A percentile compares a stretch with the other conserved stretches of the same genome.
Conservation (phyloP, 2,329 filamentous ascomycete species). For the Teratosphaeriaceae sp. region DNA sequence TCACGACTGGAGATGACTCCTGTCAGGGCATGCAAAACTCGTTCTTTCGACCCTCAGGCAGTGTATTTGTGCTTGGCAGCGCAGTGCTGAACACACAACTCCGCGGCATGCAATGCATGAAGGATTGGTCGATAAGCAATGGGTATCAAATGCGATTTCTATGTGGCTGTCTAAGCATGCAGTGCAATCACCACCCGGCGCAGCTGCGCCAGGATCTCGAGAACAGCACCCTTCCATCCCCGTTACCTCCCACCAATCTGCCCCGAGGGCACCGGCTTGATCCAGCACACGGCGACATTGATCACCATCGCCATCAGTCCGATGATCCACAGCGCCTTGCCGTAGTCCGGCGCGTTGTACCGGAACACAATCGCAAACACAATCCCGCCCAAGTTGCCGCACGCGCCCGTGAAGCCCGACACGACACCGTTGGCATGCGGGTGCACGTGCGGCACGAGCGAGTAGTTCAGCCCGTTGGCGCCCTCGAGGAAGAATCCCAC, state of each 20-base stretch:
- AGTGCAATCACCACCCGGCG: too few species aligned
- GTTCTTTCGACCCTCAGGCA: too few species aligned
- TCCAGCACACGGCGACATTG: slow-evolving; percentile 60
- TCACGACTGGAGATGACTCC: too few species aligned
- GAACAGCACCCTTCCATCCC: too few species aligned
- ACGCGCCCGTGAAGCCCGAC: slow-evolving; percentile 69
- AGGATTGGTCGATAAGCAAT: too few species aligned
- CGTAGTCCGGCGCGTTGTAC: slow-evolving; percentile 63
- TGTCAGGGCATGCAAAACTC: too few species aligned
- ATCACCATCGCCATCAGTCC: slow-evolving; percentile 66
- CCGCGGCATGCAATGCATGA: too few species aligned
- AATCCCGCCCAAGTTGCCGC: slow-evolving; percentile 79
- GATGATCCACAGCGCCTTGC: slow-evolving; percentile 71
- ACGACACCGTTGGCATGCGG: slow-evolving; percentile 74
- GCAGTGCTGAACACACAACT: too few species aligned
- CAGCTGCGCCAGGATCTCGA: too few species aligned
- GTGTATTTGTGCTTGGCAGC: too few species aligned
- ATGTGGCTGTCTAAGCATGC: neutral
- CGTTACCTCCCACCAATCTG: slow-evolving; percentile 40
- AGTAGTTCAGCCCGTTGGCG: slow-evolving; percentile 80
- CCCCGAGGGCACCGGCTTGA: slow-evolving; percentile 50
- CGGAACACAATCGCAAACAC: slow-evolving; percentile 79
- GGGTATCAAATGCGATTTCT: too few species aligned
- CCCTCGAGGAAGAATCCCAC: slow-evolving; percentile 79
- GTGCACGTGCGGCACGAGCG: slow-evolving; percentile 79